phyloP scores from a whole-genome alignment of 1,284 basidiomycete species.

The Omphalotus olearius region DNA sequence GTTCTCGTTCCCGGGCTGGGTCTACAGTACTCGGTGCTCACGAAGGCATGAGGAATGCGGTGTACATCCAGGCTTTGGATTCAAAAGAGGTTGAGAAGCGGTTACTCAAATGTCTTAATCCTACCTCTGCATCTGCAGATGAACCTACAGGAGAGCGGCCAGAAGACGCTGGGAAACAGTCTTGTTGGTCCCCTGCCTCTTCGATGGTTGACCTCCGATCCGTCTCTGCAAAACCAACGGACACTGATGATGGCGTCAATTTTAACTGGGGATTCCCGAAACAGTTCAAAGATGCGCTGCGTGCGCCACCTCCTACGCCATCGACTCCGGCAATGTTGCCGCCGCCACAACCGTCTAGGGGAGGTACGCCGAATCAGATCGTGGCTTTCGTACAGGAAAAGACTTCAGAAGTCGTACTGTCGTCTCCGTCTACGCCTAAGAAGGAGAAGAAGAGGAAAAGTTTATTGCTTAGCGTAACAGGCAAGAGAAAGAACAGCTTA shows the following conservation, averaged over 20 bases:
- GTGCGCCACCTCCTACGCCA: conserved; percentile 6
- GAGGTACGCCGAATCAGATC: too few relatives aligned
- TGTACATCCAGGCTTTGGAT: conserved; percentile 10
- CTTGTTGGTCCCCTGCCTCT: conserved; percentile 9
- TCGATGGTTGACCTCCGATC: conserved; percentile 4
- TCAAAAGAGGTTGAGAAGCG: conserved; percentile 8
- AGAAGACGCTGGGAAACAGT: not conserved
- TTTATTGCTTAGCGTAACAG: too few relatives aligned
- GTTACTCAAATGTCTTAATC: not conserved
- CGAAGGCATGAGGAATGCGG: conserved; percentile 3
- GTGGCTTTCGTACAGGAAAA: too few relatives aligned
- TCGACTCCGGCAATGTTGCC: not conserved
- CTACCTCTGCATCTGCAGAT: not conserved
- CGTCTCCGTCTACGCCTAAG: too few relatives aligned
- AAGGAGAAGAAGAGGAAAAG: too few relatives aligned
- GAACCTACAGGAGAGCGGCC: not conserved
- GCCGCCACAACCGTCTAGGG: too few relatives aligned
- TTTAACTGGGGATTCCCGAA: conserved; percentile 5
- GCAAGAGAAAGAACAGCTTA: too few relatives aligned
- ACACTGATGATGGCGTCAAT: not conserved
- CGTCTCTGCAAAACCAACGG: not conserved
- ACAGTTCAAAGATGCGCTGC: not conserved
- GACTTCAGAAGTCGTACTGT: too few relatives aligned
- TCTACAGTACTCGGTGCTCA: not conserved
- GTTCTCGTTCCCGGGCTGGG: not conserved